These are phyloP conservation scores for Pulveroboletus sp. DNA, from an alignment of 768 basidiomycete species.

Conservation along the genomic window DNA sequence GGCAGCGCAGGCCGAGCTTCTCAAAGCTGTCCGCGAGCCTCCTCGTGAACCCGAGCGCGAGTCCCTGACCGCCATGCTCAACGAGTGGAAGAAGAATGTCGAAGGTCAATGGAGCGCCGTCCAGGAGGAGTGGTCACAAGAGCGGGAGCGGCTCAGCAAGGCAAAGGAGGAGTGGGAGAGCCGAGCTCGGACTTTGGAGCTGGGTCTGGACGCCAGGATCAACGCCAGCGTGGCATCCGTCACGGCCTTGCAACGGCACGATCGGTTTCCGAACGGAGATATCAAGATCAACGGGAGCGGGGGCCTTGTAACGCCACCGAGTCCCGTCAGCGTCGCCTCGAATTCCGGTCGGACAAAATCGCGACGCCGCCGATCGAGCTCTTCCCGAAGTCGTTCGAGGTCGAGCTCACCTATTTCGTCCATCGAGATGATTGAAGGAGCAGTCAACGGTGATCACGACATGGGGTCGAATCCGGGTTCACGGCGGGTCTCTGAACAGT, in stretches of 20 bases:
- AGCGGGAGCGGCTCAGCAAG: slow-evolving; percentile 67
- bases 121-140: slow-evolving; percentile 77
- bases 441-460: slow-evolving; percentile 15
- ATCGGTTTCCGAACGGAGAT: slow-evolving; percentile 33
- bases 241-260: slow-evolving; percentile 35
- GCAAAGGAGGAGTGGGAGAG: slow-evolving; percentile 83
- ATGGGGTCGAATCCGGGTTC: slow-evolving; percentile 19
- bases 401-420: slow-evolving; percentile 34
- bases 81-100: slow-evolving; percentile 72
- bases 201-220: slow-evolving; percentile 46
- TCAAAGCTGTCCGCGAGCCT: slow-evolving; percentile 33
- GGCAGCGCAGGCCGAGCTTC: slow-evolving; percentile 31
- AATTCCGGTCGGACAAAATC: slow-evolving; percentile 46
- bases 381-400: slow-evolving; percentile 37
- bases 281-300: slow-evolving; percentile 32
- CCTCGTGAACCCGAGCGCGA: slow-evolving; percentile 40
- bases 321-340: slow-evolving; percentile 65
- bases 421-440: slow-evolving; percentile 33
- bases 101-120: slow-evolving; percentile 78
- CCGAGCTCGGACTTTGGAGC: slow-evolving; percentile 50
- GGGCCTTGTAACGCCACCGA: slow-evolving; percentile 72
- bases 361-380: slow-evolving; percentile 43
- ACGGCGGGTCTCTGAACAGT: slow-evolving; percentile 24
- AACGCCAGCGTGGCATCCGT: slow-evolving; percentile 30
- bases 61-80: slow-evolving; percentile 50